Percentiles rank a stretch among this genome's conserved stretches.
Conservation (phyloP, 208 protist genomes). For the Leptomonas pyrrhocoris region DNA sequence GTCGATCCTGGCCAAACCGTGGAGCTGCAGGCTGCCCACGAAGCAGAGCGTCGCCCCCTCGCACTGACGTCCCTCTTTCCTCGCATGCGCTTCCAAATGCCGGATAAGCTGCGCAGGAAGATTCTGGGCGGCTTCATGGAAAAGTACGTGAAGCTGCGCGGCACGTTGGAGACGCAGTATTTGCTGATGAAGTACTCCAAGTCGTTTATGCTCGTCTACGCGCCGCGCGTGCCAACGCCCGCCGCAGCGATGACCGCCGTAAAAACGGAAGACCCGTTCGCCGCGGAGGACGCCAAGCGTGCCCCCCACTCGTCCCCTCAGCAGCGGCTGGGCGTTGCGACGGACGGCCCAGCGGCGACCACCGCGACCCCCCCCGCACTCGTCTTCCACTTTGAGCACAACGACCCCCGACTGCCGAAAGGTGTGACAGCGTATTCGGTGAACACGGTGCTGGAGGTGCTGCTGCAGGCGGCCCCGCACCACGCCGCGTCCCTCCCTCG, state of each 20-base stretch:
- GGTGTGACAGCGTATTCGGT: constrained; percentile 65
- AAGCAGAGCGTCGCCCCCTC: constrained; percentile 65
- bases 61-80: constrained; percentile 46
- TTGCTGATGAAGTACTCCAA: constrained; percentile 34
- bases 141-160: constrained; percentile 40
- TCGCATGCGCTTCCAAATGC: constrained; percentile 32
- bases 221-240: constrained; percentile 2
- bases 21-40: constrained; percentile 54
- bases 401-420: constrained; percentile 35
- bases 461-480: constrained; percentile 47
- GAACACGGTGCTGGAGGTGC: constrained; percentile 54
- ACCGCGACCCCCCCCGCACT: background rate
- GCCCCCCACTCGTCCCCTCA: background rate
- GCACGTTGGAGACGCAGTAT: constrained; percentile 43
- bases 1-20: constrained; percentile 48
- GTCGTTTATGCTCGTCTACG: constrained; percentile 54
- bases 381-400: constrained; percentile 4
- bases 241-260: background rate
- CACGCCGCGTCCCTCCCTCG: constrained; percentile 50
- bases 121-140: constrained; percentile 30
- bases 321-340: background rate
- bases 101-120: constrained; percentile 20
- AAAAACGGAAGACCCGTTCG: background rate
- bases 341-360: background rate
- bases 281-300: background rate